A percentile compares a stretch with the other conserved stretches of the same genome.
These are phyloP conservation scores for Nemania diffusa DNA, from an alignment of 2,329 filamentous ascomycete species.

Conservation along the genomic window DNA sequence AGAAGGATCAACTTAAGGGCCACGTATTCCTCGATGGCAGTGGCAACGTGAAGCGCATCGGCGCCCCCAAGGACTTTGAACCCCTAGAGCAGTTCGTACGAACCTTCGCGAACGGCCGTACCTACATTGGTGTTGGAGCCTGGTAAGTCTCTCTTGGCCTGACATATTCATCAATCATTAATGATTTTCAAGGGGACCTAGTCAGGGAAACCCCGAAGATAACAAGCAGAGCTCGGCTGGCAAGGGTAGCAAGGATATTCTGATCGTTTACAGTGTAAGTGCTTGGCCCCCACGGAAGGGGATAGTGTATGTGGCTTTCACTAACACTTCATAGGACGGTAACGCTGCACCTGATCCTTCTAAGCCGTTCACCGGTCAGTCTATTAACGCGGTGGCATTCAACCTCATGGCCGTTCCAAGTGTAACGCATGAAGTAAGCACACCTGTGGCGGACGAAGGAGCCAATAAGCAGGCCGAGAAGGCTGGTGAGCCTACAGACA, in stretches of 20 bases:
- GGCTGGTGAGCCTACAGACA: background rate
- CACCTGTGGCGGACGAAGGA: background rate
- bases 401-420: slow-evolving; percentile 14
- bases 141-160: slow-evolving; percentile 36
- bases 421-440: background rate
- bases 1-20: slow-evolving; percentile 48
- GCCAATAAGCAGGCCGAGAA: background rate
- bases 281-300: too few species aligned
- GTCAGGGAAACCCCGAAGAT: slow-evolving; percentile 48
- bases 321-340: slow-evolving; percentile 30
- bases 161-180: slow-evolving; percentile 6
- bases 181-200: slow-evolving; percentile 43
- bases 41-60: slow-evolving; percentile 50
- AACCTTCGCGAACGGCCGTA: slow-evolving; percentile 52
- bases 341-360: slow-evolving; percentile 42
- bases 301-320: background rate
- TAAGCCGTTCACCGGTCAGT: slow-evolving; percentile 39
- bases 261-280: slow-evolving; percentile 53
- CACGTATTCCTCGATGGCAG: slow-evolving; percentile 47
- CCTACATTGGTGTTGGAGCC: slow-evolving; percentile 54
- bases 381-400: slow-evolving; percentile 21
- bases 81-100: slow-evolving; percentile 52
- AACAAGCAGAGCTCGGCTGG: slow-evolving; percentile 52
- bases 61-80: slow-evolving; percentile 50
- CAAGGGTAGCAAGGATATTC: slow-evolving; percentile 53